phyloP scores from a whole-genome alignment of 2,329 filamentous ascomycete species.

The Penicillium freii region DNA sequence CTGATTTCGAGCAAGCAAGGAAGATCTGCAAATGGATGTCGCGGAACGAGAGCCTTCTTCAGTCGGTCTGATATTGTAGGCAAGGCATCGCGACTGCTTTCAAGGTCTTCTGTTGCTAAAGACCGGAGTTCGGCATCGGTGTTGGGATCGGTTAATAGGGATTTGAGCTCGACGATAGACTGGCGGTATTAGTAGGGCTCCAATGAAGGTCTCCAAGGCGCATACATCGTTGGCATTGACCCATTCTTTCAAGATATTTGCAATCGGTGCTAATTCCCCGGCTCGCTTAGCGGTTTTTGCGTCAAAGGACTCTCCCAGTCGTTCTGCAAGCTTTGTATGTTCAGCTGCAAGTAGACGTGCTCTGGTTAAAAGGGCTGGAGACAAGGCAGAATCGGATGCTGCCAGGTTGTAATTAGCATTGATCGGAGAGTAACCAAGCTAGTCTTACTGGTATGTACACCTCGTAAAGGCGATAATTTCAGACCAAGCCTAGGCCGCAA shows the following conservation, averaged over 20 bases:
- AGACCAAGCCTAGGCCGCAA: slow-evolving; percentile 36
- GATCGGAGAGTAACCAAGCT: not conserved
- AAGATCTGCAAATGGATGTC: slow-evolving; percentile 84
- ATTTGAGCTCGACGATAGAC: slow-evolving; percentile 66
- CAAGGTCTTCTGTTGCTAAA: slow-evolving; percentile 67
- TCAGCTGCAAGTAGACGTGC: slow-evolving; percentile 57
- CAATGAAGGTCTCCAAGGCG: not conserved
- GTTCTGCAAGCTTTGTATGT: slow-evolving; percentile 53
- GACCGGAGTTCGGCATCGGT: slow-evolving; percentile 60
- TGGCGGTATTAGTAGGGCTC: slow-evolving; percentile 24
- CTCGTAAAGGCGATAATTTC: slow-evolving; percentile 27
- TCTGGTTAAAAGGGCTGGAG: slow-evolving; percentile 55
- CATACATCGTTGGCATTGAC: slow-evolving; percentile 57
- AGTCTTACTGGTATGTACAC: slow-evolving; percentile 32
- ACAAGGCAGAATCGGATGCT: slow-evolving; percentile 42
- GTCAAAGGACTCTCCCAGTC: slow-evolving; percentile 57
- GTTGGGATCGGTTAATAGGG: slow-evolving; percentile 67
- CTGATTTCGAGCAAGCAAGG: slow-evolving; percentile 90
- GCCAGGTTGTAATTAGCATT: slow-evolving; percentile 15
- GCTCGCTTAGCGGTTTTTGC: slow-evolving; percentile 56
- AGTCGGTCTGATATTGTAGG: slow-evolving; percentile 64
- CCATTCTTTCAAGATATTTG: slow-evolving; percentile 56
- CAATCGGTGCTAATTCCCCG: slow-evolving; percentile 55
- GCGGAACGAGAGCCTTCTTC: slow-evolving; percentile 75
- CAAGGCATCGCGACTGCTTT: slow-evolving; percentile 62